phyloP scores from a whole-genome alignment of 305 asterid genomes.

The Euphrasia arctica region DNA sequence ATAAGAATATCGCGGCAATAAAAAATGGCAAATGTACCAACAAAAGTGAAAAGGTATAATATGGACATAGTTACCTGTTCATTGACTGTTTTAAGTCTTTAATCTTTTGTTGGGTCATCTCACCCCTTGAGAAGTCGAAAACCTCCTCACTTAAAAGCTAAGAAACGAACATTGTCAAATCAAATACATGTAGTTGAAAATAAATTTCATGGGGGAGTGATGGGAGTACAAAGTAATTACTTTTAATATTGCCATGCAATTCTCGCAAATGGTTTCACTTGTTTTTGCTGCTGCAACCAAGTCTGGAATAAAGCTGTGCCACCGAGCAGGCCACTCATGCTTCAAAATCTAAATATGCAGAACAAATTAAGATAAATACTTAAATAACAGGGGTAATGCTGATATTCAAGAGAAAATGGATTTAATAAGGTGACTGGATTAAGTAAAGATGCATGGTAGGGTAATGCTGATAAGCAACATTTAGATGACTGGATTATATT shows the following conservation, averaged over 20 bases:
- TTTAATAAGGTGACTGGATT: too few species aligned
- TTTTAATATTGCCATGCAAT: slow-evolving; percentile 96
- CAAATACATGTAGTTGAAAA: slow-evolving; percentile 20
- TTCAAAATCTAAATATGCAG: slow-evolving; percentile 68
- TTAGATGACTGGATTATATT: slow-evolving; percentile 20
- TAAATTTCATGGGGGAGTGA: slow-evolving; percentile 2
- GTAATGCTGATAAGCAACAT: slow-evolving; percentile 12
- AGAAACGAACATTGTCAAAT: slow-evolving; percentile 19
- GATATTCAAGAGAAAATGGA: slow-evolving; percentile 5
- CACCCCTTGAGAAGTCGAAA: slow-evolving; percentile 99
- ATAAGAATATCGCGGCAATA: slow-evolving; percentile 9
- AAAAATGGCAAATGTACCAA: neutral
- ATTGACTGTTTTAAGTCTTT: slow-evolving; percentile 90
- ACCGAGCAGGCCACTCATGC: slow-evolving; percentile 98
- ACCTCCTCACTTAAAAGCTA: slow-evolving; percentile 99
- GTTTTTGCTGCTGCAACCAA: slow-evolving; percentile 96
- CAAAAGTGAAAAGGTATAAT: slow-evolving; percentile 9
- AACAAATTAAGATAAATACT: slow-evolving; percentile 18
- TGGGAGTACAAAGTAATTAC: slow-evolving; percentile 33
- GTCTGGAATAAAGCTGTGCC: slow-evolving; percentile 95
- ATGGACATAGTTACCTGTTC: slow-evolving; percentile 58
- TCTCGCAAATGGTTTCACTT: slow-evolving; percentile 93
- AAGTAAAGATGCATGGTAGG: neutral
- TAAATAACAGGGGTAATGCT: slow-evolving; percentile 1
- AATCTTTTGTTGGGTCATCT: slow-evolving; percentile 98